These are phyloP conservation scores for Monosporozyma unispora DNA, from an alignment of 805 yeast species.

Conservation along the genomic window DNA sequence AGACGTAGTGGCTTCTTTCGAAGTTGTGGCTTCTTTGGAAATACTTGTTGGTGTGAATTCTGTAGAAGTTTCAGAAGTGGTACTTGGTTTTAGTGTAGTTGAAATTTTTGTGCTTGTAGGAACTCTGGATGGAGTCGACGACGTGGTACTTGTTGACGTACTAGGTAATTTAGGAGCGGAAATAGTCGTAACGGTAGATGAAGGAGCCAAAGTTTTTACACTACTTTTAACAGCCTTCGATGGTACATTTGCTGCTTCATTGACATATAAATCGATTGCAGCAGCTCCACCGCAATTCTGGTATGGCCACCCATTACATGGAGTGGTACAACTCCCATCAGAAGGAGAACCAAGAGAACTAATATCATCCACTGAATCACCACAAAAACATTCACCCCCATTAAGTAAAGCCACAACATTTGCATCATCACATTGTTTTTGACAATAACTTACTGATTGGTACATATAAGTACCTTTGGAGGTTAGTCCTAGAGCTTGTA, in stretches of 20 bases:
- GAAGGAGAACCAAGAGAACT: conserved; percentile 17
- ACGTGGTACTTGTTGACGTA: conserved; percentile 9
- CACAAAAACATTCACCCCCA: conserved; percentile 62
- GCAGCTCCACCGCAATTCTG: conserved; percentile 58
- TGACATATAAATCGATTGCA: conserved; percentile 39
- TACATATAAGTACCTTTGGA: conserved; percentile 41
- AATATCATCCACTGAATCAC: conserved; percentile 41
- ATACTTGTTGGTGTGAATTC: not conserved
- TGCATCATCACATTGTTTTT: conserved; percentile 40
- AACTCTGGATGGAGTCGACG: not conserved
- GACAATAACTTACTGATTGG: conserved; percentile 56
- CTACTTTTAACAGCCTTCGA: not conserved
- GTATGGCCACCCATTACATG: conserved; percentile 54
- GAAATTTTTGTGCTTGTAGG: not conserved
- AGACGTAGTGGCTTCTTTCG: conserved; percentile 3
- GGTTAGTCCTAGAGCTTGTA: conserved; percentile 17
- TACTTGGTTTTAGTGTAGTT: not conserved
- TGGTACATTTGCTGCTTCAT: conserved; percentile 9
- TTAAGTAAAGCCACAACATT: conserved; percentile 42
- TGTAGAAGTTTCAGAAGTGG: conserved; percentile 13
- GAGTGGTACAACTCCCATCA: conserved; percentile 32
- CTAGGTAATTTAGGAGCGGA: conserved; percentile 1
- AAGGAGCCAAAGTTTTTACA: not conserved
- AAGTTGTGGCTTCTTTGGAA: conserved; percentile 6
- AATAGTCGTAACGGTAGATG: not conserved